phyloP scores from a whole-genome alignment of 257 asterid species.

The Solanum chiquidenum region DNA sequence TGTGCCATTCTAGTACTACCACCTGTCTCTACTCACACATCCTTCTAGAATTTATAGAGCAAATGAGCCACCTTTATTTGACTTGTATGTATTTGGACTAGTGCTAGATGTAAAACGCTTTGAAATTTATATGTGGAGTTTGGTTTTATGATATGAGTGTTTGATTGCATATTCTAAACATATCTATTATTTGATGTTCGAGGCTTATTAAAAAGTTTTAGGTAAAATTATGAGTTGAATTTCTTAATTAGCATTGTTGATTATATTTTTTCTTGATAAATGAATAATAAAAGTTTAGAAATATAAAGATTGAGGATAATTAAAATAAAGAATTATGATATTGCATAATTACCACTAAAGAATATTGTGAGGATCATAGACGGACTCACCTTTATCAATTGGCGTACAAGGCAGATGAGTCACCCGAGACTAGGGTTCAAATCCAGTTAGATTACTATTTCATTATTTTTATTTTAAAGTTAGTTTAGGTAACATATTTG shows the following conservation, averaged over 20 bases:
- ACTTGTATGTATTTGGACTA: not conserved
- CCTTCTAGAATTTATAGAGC: not conserved
- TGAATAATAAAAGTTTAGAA: too few species aligned
- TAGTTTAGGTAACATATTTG: not conserved
- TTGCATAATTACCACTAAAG: not conserved
- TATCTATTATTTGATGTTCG: not conserved
- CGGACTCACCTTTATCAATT: not conserved
- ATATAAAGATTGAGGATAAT: not conserved
- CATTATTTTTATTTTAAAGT: too few species aligned
- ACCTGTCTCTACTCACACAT: not conserved
- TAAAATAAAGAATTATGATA: not conserved
- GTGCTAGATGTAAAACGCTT: too few species aligned
- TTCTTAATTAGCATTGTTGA: too few species aligned
- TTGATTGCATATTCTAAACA: not conserved
- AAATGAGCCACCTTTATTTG: not conserved
- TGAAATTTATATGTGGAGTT: not conserved
- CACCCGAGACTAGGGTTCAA: too few species aligned
- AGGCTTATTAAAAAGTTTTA: not conserved
- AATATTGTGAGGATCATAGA: not conserved
- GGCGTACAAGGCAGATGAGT: too few species aligned
- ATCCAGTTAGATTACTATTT: too few species aligned
- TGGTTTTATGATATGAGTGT: too few species aligned
- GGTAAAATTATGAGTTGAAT: accelerated
- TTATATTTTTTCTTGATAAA: too few species aligned
- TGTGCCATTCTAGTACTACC: not conserved